phyloP scores from a whole-genome alignment of 192 early-diverging fungal species.

The Linnemannia exigua region DNA sequence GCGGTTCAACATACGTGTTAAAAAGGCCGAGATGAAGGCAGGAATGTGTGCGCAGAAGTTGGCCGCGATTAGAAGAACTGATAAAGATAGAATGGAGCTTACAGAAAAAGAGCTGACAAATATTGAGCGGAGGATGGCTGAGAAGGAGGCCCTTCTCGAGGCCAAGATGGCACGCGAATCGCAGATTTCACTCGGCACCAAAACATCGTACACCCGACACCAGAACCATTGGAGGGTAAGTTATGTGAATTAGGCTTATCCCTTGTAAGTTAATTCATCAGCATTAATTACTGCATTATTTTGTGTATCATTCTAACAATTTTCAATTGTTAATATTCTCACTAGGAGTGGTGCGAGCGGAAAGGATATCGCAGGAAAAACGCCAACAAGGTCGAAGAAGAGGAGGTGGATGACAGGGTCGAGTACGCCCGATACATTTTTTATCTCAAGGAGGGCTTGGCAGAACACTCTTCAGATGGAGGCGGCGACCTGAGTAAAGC shows the following conservation, averaged over 20 bases:
- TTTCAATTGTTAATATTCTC: not conserved
- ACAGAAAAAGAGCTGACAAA: not conserved
- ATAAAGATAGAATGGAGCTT: not conserved
- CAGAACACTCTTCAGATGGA: not conserved
- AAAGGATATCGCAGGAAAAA: not conserved
- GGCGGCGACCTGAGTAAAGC: constrained; percentile 4
- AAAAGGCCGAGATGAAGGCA: constrained; percentile 5
- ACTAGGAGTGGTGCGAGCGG: not conserved
- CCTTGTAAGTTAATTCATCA: not conserved
- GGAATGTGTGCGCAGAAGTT: not conserved
- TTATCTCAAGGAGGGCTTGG: not conserved
- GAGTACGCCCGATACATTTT: not conserved
- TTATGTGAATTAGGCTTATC: not conserved
- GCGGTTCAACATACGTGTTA: not conserved
- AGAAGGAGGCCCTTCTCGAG: not conserved
- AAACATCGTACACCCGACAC: not conserved
- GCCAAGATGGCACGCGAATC: not conserved
- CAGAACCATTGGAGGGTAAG: not conserved
- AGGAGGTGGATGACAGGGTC: not conserved
- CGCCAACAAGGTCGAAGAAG: not conserved
- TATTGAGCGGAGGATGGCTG: not conserved
- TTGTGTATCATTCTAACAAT: not conserved
- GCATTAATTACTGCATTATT: not conserved
- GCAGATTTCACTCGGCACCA: not conserved
- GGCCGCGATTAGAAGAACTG: not conserved